These are phyloP conservation scores for Podospora conica DNA, from an alignment of 495 filamentous ascomycete genomes.

Conservation along the genomic window DNA sequence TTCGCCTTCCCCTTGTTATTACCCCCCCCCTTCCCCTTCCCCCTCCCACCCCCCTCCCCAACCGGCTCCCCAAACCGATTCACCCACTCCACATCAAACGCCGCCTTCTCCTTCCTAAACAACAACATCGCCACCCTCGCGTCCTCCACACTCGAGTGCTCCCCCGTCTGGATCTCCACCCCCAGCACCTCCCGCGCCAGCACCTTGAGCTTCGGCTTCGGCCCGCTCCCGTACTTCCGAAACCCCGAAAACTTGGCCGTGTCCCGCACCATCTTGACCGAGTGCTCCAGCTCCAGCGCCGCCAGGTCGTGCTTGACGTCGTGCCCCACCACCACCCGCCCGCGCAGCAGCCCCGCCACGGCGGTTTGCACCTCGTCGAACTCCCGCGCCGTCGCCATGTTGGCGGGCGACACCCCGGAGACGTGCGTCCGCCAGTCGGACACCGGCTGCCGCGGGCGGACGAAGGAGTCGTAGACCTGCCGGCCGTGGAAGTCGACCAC, in stretches of 20 bases:
- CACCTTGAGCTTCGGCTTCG: constrained; percentile 68
- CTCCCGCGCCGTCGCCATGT: constrained; percentile 59
- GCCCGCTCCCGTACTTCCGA: constrained; percentile 64
- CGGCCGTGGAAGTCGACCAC: constrained; percentile 88
- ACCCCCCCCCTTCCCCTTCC: constrained; percentile 22
- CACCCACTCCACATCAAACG: constrained; percentile 73
- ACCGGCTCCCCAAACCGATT: constrained; percentile 49
- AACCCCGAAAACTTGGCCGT: constrained; percentile 73
- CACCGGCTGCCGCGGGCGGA: constrained; percentile 66
- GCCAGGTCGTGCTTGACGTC: constrained; percentile 82
- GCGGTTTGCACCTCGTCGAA: constrained; percentile 71
- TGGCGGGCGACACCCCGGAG: constrained; percentile 65
- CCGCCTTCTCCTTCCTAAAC: constrained; percentile 71
- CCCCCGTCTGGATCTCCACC: constrained; percentile 72
- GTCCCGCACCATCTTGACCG: constrained; percentile 71
- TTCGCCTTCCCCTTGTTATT: constrained; percentile 10
- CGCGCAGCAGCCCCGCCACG: constrained; percentile 65
- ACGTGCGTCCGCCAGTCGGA: constrained; percentile 86
- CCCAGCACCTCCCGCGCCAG: constrained; percentile 73
- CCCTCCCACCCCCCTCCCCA: neutral
- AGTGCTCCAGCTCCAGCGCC: constrained; percentile 68
- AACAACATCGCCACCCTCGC: constrained; percentile 82
- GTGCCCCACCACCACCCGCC: constrained; percentile 77
- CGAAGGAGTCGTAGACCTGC: constrained; percentile 87
- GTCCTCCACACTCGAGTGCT: constrained; percentile 72